These are phyloP conservation scores for Euphorbia schlechtendalii DNA, from an alignment of 441 rosid genomes.

Conservation along the genomic window DNA sequence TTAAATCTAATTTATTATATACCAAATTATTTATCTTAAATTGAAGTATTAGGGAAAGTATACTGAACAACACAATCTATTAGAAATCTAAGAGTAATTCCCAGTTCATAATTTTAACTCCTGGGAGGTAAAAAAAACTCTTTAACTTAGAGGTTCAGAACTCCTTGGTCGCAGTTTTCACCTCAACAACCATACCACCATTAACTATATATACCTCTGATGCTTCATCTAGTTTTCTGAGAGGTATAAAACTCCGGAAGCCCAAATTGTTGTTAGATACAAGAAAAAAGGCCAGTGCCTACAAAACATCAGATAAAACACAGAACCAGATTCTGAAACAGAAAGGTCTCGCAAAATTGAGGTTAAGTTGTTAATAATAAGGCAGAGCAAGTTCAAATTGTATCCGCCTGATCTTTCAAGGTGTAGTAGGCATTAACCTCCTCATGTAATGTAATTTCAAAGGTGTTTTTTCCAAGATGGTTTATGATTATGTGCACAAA, in stretches of 20 bases:
- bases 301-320: background rate
- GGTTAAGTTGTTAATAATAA: no score
- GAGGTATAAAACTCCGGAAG: background rate
- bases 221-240: slow-evolving; percentile 3
- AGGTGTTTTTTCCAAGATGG: no score
- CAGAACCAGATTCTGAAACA: background rate
- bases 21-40: no score
- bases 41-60: no score
- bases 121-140: no score
- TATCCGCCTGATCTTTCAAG: slow-evolving; percentile 23
- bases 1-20: no score
- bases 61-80: no score
- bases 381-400: no score
- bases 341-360: slow-evolving; percentile 1
- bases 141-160: background rate
- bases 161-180: slow-evolving; percentile 5
- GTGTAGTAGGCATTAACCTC: no score
- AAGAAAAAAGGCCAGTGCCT: background rate
- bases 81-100: no score
- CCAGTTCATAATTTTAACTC: background rate
- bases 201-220: slow-evolving; percentile 1
- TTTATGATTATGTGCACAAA: no score
- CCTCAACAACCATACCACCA: slow-evolving; percentile 5
- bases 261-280: background rate
- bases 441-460: no score